A percentile compares a stretch with the other conserved stretches of the same genome.
Conservation (phyloP, 371 early-diverging fungal species). For the Lichtheimia ornata region DNA sequence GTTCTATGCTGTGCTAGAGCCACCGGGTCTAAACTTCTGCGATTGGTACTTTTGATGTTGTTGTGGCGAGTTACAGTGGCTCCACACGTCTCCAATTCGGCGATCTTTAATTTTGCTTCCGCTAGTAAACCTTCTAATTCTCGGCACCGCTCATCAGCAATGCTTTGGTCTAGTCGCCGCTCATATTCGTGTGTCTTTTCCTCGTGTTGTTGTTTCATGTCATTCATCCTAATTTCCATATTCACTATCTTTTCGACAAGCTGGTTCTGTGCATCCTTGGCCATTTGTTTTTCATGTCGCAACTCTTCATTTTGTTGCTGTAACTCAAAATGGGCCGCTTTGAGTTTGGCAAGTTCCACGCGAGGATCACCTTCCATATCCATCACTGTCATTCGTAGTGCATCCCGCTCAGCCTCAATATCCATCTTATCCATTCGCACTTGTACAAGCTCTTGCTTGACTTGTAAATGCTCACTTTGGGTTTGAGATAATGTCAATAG, state of each 20-base stretch:
- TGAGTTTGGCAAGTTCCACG: slow-evolving; percentile 19
- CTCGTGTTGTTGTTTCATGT: slow-evolving; percentile 16
- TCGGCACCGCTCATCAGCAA: slow-evolving; percentile 17
- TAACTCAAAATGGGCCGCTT: slow-evolving; percentile 27
- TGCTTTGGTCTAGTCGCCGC: not conserved
- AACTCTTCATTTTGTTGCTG: slow-evolving; percentile 42
- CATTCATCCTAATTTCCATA: slow-evolving; percentile 39
- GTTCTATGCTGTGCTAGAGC: slow-evolving; percentile 3
- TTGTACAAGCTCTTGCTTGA: slow-evolving; percentile 57
- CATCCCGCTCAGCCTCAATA: slow-evolving; percentile 45
- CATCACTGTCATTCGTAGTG: slow-evolving; percentile 32
- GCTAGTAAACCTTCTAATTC: slow-evolving; percentile 31
- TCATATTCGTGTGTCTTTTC: slow-evolving; percentile 5
- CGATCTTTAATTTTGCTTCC: slow-evolving; percentile 32
- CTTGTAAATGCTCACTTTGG: slow-evolving; percentile 57
- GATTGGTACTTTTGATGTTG: slow-evolving; percentile 4
- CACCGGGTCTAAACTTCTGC: slow-evolving; percentile 9
- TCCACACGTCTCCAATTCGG: slow-evolving; percentile 25
- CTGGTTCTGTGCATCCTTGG: slow-evolving; percentile 40
- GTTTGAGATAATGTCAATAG: slow-evolving; percentile 55
- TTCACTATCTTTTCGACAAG: slow-evolving; percentile 43
- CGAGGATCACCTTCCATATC: slow-evolving; percentile 10
- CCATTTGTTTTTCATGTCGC: slow-evolving; percentile 34
- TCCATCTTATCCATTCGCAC: slow-evolving; percentile 64
- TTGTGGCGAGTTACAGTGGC: not conserved